Conservation (phyloP, 352 stramenopile genomes). For the Detonula confervacea region DNA sequence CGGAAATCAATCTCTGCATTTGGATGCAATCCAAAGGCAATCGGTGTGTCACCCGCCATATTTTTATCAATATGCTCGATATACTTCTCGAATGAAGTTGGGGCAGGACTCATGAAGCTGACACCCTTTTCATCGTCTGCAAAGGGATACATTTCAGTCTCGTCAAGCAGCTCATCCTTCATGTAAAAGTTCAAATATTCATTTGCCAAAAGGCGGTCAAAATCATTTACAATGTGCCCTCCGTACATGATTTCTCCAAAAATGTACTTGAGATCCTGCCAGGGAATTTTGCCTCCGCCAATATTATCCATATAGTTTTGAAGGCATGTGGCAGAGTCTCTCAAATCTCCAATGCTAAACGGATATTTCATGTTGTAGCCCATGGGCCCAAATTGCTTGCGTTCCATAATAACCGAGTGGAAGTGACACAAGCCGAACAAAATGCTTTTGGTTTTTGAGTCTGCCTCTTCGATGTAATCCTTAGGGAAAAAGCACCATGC, state of each 20-base stretch:
- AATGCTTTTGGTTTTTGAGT: constrained; percentile 96
- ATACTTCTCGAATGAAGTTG: constrained; percentile 97
- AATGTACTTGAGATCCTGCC: constrained; percentile 96
- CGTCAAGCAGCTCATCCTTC: constrained; percentile 96
- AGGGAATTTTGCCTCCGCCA: constrained; percentile 93
- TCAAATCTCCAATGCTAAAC: constrained; percentile 95
- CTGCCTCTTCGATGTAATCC: constrained; percentile 95
- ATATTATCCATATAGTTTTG: constrained; percentile 97
- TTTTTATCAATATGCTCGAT: constrained; percentile 96
- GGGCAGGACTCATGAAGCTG: constrained; percentile 94
- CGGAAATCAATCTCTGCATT: constrained; percentile 99
- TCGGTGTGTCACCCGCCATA: constrained; percentile 94
- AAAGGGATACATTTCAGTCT: constrained; percentile 98
- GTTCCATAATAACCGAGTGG: constrained; percentile 96
- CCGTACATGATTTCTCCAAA: constrained; percentile 98
- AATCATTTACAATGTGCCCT: constrained; percentile 96
- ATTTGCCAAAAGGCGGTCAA: constrained; percentile 92
- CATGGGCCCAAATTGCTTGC: constrained; percentile 96
- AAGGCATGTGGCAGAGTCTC: constrained; percentile 93
- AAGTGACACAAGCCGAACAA: constrained; percentile 97
- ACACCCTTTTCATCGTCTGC: constrained; percentile 95
- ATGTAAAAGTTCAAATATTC: constrained; percentile 99
- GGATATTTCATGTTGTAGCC: constrained; percentile 99
- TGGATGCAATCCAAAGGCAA: constrained; percentile 96
- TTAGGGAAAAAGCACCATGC: constrained; percentile 95